Conservation (phyloP, 2,329 filamentous ascomycete genomes). For the Colletotrichum magnum region DNA sequence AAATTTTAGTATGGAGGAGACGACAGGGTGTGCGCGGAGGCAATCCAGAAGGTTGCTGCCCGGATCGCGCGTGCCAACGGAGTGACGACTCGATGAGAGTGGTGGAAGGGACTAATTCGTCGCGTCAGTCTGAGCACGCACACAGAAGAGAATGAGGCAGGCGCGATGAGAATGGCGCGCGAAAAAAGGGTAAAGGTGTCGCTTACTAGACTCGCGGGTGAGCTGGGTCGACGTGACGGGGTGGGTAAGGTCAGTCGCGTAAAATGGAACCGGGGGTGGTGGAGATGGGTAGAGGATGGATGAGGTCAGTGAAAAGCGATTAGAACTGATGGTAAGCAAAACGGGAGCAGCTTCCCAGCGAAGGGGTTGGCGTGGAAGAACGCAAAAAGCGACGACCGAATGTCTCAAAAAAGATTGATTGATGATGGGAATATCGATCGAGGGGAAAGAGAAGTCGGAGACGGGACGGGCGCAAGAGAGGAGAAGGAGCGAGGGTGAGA, state of each 20-base stretch:
- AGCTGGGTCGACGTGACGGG: conserved; percentile 31
- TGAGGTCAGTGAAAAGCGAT: conserved; percentile 26
- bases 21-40: conserved; percentile 17
- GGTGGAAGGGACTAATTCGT: conserved; percentile 18
- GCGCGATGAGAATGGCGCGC: not conserved
- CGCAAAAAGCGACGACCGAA: conserved; percentile 19
- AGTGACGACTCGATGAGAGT: conserved; percentile 9
- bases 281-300: not conserved
- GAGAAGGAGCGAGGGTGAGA: conserved; percentile 11
- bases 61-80: conserved; percentile 13
- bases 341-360: conserved; percentile 24
- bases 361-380: conserved; percentile 14
- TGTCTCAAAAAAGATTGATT: conserved; percentile 33
- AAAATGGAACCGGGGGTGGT: conserved; percentile 12
- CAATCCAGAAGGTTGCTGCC: conserved; percentile 9
- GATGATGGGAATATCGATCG: not conserved
- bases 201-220: conserved; percentile 31
- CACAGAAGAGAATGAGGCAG: not conserved
- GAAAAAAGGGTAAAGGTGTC: conserved; percentile 25
- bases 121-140: conserved; percentile 34
- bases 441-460: conserved; percentile 14
- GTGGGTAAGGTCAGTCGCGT: conserved; percentile 31
- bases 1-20: conserved; percentile 21
- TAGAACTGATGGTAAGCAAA: conserved; percentile 32
- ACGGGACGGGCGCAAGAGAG: conserved; percentile 21